A percentile compares a stretch with the other conserved stretches of the same genome.
phyloP scores from a whole-genome alignment of 768 basidiomycete species.

The Pulveroboletus sp. region DNA sequence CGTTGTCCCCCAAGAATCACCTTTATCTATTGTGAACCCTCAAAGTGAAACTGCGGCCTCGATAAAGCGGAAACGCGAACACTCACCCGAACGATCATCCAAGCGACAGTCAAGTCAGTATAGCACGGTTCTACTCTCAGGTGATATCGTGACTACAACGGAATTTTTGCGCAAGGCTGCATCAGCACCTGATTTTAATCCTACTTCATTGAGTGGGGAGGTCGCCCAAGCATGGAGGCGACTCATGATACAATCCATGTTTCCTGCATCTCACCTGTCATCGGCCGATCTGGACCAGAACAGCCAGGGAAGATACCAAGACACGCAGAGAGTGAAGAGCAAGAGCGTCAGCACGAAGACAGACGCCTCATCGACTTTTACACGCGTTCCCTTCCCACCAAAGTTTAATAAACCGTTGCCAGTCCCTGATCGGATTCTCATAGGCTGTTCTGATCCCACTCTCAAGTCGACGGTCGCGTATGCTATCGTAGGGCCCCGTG shows the following conservation, averaged over 20 bases:
- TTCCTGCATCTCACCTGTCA: conserved; percentile 38
- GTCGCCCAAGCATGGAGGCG: conserved; percentile 53
- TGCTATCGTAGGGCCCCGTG: conserved; percentile 47
- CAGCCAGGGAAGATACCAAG: conserved; percentile 1
- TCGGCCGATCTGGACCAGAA: conserved; percentile 9
- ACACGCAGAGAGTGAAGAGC: conserved; percentile 11
- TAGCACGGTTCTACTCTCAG: not conserved
- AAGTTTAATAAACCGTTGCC: conserved; percentile 20
- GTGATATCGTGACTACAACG: not conserved
- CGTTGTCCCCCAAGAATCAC: conserved; percentile 28
- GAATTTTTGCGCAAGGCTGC: conserved; percentile 21
- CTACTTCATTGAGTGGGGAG: conserved; percentile 35
- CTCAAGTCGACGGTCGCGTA: conserved; percentile 44
- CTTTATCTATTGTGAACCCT: not conserved
- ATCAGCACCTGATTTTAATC: conserved; percentile 24
- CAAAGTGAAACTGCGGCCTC: not conserved
- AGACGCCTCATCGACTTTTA: not conserved
- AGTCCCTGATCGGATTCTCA: conserved; percentile 14
- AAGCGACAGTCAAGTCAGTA: conserved; percentile 28
- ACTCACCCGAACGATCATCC: conserved; percentile 34
- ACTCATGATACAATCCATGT: conserved; percentile 55
- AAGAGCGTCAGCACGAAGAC: not conserved
- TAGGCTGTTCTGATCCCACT: conserved; percentile 13
- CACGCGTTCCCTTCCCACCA: conserved; percentile 14
- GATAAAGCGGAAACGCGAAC: conserved; percentile 43